phyloP scores from a whole-genome alignment of 768 basidiomycete genomes.

The Panaeolus papilionaceus region DNA sequence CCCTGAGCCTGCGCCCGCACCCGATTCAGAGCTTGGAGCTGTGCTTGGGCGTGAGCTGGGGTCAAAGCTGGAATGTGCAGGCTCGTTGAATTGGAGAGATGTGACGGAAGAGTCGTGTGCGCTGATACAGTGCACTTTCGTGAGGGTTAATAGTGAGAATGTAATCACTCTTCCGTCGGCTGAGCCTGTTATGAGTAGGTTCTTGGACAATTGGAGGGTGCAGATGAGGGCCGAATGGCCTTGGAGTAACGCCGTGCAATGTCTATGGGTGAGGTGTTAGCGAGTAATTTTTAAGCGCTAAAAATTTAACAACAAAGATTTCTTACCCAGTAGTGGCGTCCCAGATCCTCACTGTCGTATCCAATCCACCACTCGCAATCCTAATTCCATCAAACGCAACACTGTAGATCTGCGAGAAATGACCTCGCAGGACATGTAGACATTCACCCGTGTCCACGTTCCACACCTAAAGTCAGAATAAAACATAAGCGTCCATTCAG shows the following conservation, averaged over 20 bases:
- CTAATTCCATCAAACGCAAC: slow-evolving; percentile 88
- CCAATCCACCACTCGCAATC: slow-evolving; percentile 87
- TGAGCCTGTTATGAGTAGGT: slow-evolving; percentile 83
- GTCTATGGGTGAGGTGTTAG: slow-evolving; percentile 42
- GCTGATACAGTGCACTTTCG: slow-evolving; percentile 67
- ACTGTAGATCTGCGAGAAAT: slow-evolving; percentile 88
- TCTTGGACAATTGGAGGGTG: slow-evolving; percentile 71
- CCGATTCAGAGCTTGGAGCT: not conserved
- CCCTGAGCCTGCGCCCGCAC: slow-evolving; percentile 38
- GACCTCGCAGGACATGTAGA: slow-evolving; percentile 80
- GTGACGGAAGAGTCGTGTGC: slow-evolving; percentile 92
- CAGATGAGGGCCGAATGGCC: slow-evolving; percentile 94
- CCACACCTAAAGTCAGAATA: slow-evolving; percentile 67
- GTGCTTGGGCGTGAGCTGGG: no score
- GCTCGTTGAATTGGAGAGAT: slow-evolving; percentile 82
- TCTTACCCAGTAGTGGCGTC: slow-evolving; percentile 83
- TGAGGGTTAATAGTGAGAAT: slow-evolving; percentile 45
- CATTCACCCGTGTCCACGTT: slow-evolving; percentile 90
- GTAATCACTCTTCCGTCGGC: slow-evolving; percentile 80
- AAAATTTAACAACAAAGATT: not conserved
- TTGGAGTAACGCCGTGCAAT: slow-evolving; percentile 84
- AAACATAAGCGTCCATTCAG: not conserved
- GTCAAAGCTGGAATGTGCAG: not conserved
- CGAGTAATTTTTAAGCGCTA: not conserved
- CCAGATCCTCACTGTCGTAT: slow-evolving; percentile 95